These are phyloP conservation scores for Berkeleyomyces rouxiae DNA, from an alignment of 2,329 filamentous ascomycete genomes.

Conservation along the genomic window DNA sequence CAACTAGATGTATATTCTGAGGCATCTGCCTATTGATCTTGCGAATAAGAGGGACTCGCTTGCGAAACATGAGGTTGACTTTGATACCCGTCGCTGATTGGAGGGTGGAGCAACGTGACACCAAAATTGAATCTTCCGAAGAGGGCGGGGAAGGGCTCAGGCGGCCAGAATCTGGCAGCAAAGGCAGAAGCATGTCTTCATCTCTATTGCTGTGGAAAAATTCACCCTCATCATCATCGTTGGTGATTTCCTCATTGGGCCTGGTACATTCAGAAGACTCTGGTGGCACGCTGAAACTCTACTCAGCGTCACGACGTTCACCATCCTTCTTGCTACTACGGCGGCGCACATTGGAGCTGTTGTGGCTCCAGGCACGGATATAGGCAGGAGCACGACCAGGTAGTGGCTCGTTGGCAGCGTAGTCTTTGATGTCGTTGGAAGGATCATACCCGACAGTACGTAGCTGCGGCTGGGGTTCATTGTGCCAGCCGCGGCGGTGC, in stretches of 20 bases:
- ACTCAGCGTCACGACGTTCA: constrained; percentile 13
- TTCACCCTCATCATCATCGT: not conserved
- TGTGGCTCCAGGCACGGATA: constrained; percentile 40
- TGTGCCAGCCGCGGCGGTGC: constrained; percentile 30
- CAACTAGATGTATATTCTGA: not conserved
- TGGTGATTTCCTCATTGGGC: not conserved
- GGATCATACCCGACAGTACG: constrained; percentile 41
- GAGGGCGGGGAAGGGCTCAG: not conserved
- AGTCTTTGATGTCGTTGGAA: constrained; percentile 40
- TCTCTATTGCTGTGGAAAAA: not conserved
- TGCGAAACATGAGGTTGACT: constrained; percentile 5
- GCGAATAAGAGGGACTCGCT: not conserved
- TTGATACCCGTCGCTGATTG: not conserved
- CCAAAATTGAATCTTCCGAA: not conserved
- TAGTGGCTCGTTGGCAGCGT: constrained; percentile 35
- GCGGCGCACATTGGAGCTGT: constrained; percentile 12
- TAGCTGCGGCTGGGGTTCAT: constrained; percentile 37
- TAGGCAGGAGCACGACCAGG: constrained; percentile 38
- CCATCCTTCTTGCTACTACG: constrained; percentile 11
- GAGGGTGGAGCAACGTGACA: not conserved
- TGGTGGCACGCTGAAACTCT: constrained; percentile 12
- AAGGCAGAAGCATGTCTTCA: not conserved
- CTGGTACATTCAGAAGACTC: not conserved
- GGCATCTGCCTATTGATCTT: not conserved
- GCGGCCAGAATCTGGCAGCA: constrained; percentile 1